These are phyloP conservation scores for Tephrocybe sp. DNA, from an alignment of 768 basidiomycete genomes.

Conservation along the genomic window DNA sequence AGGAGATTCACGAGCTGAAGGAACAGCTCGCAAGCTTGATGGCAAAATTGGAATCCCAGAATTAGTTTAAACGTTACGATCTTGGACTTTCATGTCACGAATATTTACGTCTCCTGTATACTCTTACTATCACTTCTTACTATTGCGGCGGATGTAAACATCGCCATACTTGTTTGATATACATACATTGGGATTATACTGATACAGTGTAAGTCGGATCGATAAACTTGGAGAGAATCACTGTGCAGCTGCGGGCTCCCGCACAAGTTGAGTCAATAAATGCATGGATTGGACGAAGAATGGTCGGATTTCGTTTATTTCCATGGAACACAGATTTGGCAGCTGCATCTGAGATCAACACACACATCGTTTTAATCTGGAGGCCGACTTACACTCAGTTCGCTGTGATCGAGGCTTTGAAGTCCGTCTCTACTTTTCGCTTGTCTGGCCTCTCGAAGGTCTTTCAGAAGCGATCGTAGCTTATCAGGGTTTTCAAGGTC, in stretches of 20 bases:
- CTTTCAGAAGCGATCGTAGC: constrained; percentile 83
- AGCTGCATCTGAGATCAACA: constrained; percentile 45
- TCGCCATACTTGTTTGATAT: background rate
- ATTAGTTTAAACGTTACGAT: too few relatives aligned
- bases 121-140: too few relatives aligned
- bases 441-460: constrained; percentile 94
- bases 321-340: constrained; percentile 84
- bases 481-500: constrained; percentile 86
- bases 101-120: background rate
- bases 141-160: too few relatives aligned
- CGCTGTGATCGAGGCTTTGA: constrained; percentile 74
- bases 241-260: constrained; percentile 21
- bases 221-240: background rate
- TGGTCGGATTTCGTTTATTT: constrained; percentile 92
- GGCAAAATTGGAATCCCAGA: constrained; percentile 41
- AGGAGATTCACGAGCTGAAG: constrained; percentile 62
- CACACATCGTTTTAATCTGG: background rate
- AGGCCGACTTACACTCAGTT: constrained; percentile 62
- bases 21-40: constrained; percentile 38
- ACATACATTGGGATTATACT: background rate
- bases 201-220: background rate
- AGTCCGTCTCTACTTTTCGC: constrained; percentile 91
- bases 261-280: constrained; percentile 60
- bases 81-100: background rate
- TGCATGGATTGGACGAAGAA: constrained; percentile 86